phyloP scores from a whole-genome alignment of 2,329 filamentous ascomycete species.

The Zasmidium angulare region DNA sequence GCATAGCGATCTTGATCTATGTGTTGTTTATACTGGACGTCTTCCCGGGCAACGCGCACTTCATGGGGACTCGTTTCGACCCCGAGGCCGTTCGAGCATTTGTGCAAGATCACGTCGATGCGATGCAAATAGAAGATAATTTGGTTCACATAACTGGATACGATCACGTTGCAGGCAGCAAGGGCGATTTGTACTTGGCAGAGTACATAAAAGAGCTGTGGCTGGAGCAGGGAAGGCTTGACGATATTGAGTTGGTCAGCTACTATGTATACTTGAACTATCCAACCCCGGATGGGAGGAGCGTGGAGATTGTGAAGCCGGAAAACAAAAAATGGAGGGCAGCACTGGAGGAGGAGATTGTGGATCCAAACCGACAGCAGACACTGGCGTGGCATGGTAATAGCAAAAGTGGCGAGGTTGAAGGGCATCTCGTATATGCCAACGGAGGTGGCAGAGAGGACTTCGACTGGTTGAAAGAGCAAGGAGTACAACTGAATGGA shows the following conservation, averaged over 20 bases:
- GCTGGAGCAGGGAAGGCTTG: constrained; percentile 62
- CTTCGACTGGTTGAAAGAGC: constrained; percentile 70
- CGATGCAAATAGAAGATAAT: constrained; percentile 62
- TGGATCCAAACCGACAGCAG: constrained; percentile 63
- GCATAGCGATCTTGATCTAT: constrained; percentile 78
- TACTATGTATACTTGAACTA: constrained; percentile 84
- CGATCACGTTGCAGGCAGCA: constrained; percentile 89
- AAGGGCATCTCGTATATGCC: constrained; percentile 82
- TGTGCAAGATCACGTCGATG: constrained; percentile 71
- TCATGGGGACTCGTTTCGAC: constrained; percentile 71
- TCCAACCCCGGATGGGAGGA: constrained; percentile 71
- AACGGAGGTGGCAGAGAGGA: constrained; percentile 88
- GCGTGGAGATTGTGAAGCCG: constrained; percentile 76
- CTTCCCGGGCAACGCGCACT: constrained; percentile 67
- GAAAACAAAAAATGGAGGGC: constrained; percentile 71
- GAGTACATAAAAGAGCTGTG: constrained; percentile 82
- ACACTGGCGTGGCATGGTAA: constrained; percentile 84
- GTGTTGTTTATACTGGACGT: constrained; percentile 82
- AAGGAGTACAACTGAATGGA: constrained; percentile 71
- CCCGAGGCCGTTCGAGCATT: constrained; percentile 77
- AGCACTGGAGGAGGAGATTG: constrained; percentile 76
- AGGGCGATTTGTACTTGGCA: constrained; percentile 84
- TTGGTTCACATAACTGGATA: constrained; percentile 76
- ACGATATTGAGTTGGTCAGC: constrained; percentile 72
- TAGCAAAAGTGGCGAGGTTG: constrained; percentile 82